A percentile compares a stretch with the other conserved stretches of the same genome.
These are phyloP conservation scores for Entomortierella chlamydospora DNA, from an alignment of 192 early-diverging fungal genomes.

Conservation along the genomic window DNA sequence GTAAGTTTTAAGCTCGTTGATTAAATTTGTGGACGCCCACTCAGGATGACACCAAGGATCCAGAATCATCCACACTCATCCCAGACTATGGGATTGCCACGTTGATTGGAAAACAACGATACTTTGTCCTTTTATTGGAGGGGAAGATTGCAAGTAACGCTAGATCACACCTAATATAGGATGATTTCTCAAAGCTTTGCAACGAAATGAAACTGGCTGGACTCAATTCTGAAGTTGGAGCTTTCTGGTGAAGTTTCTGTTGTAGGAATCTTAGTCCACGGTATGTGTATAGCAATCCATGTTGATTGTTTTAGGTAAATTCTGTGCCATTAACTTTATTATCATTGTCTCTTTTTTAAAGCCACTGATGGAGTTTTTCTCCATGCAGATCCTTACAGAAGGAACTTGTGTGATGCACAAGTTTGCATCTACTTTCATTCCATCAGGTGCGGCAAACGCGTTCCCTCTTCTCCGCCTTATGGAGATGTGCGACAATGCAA, in stretches of 20 bases:
- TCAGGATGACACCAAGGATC: conserved; percentile 4
- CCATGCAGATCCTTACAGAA: conserved; percentile 22
- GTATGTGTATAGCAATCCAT: conserved; percentile 11
- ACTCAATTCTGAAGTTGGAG: conserved; percentile 16
- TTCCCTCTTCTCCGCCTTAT: conserved; percentile 30
- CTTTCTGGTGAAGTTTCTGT: conserved; percentile 14
- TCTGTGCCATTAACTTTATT: not conserved
- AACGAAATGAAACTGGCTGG: conserved; percentile 26
- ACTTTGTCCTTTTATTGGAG: conserved; percentile 15
- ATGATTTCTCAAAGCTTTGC: conserved; percentile 18
- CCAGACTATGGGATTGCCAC: conserved; percentile 22
- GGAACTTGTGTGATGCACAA: conserved; percentile 26
- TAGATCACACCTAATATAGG: conserved; percentile 11
- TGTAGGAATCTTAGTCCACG: conserved; percentile 8
- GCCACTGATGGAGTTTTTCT: conserved; percentile 28
- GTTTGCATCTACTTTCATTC: conserved; percentile 18
- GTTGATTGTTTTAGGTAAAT: not conserved
- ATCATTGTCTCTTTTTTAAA: conserved; percentile 20
- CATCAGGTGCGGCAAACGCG: conserved; percentile 15
- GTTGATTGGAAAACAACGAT: conserved; percentile 6
- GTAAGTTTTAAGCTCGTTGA: conserved; percentile 5
- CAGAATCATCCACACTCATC: conserved; percentile 4
- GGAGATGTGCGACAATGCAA: conserved; percentile 15
- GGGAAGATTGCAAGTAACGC: conserved; percentile 16
- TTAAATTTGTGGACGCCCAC: conserved; percentile 2